Base-by-base conservation (phyloP, 768 basidiomycete species). In the Kwoniella dendrophila region DNA sequence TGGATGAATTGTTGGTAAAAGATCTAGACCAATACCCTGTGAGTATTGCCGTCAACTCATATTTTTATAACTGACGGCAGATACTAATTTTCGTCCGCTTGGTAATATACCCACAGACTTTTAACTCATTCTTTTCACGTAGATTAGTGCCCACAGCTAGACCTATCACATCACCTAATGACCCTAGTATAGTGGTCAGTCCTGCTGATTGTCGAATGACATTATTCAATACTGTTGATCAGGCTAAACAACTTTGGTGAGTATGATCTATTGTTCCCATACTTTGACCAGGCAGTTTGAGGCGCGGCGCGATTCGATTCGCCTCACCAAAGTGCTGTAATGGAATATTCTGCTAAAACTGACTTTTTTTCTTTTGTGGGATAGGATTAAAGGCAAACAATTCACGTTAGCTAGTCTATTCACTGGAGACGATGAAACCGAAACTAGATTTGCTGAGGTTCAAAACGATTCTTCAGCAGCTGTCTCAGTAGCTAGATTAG, bases 61-160 rank as follows among this genome's bases (percentile, higher is more conserved):
- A 10, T 33, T 18, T 26, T 27, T 34, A 32, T 26, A 22, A 16
- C 22, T 4, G 20, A 38, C 36, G n/a, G n/a, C n/a, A n/a, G n/a
- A n/a, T n/a, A n/a, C n/a, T n/a, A n/a, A n/a, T n/a, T n/a, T n/a
- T n/a, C n/a, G n/a, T n/a, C n/a, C n/a, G n/a, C n/a, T n/a, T n/a
- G n/a, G n/a, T n/a, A n/a, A n/a, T n/a, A n/a, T n/a, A n/a, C n/a
- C n/a, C n/a, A n/a, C n/a, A n/a, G 68, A 85, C 80, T 12, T 90
- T 92, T 82, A 92, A 92, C 78, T 82, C 86, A 5, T 91, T 92
- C 82, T 92, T 92, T 81, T 83, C 72, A 47, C 81, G 87, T 41
- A 83, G 85, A 70, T 81, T 90, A 54, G 83, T 82, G 59, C 81
- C 84, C 0, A 84, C 76, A 4, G 86, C 85, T 3, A 84, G 90